These are phyloP conservation scores for Jaapia argillacea DNA, from an alignment of 768 basidiomycete species.

Conservation along the genomic window DNA sequence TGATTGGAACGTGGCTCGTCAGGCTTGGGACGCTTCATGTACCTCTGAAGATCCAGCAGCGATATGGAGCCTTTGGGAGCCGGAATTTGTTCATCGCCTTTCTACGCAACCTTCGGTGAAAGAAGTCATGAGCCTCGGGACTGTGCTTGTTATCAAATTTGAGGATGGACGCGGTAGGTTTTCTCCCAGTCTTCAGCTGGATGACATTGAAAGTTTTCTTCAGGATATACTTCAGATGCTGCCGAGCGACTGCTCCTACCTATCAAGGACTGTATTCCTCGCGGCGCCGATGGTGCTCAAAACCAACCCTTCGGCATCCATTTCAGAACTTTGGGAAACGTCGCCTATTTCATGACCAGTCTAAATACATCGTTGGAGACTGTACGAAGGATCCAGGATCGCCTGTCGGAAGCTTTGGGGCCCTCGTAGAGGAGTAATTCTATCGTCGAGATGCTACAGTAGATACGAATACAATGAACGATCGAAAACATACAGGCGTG, in stretches of 20 bases:
- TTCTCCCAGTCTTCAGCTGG: constrained; percentile 7
- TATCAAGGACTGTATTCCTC: no score
- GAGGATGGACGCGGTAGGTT: constrained; percentile 45
- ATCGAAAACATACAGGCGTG: not conserved
- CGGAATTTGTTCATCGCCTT: constrained; percentile 52
- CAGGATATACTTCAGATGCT: no score
- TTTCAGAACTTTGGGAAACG: constrained; percentile 81
- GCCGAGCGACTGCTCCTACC: no score
- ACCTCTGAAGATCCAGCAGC: constrained; percentile 8
- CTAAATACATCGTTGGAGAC: constrained; percentile 54
- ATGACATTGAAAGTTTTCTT: not conserved
- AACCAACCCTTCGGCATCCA: constrained; percentile 71
- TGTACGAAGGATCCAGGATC: constrained; percentile 52
- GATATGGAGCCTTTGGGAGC: constrained; percentile 88
- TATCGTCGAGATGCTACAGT: not conserved
- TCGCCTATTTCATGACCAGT: constrained; percentile 90
- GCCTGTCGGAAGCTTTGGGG: constrained; percentile 39
- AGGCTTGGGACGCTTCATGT: constrained; percentile 47
- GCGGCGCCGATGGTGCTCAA: no score
- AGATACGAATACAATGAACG: not conserved
- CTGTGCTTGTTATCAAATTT: constrained; percentile 73
- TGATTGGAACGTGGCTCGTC: constrained; percentile 50
- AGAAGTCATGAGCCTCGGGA: constrained; percentile 82
- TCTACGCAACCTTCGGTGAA: constrained; percentile 49
- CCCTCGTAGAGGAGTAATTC: no score